Base-by-base conservation (phyloP, 129 eudicot genomes). In the Flaveria bidentis region DNA sequence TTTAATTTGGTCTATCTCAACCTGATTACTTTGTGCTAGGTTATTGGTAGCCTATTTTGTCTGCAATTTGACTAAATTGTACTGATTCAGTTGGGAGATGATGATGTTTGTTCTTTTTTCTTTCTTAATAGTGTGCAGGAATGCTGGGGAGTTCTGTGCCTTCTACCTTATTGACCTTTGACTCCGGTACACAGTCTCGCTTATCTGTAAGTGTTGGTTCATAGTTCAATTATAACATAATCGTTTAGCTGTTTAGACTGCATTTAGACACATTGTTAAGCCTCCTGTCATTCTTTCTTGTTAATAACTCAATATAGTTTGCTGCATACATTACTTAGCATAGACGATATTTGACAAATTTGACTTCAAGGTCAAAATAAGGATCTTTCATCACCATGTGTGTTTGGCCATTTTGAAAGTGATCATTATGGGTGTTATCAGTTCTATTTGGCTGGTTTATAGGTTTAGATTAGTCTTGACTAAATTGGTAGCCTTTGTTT, bases 61-160 rank as follows among this genome's bases (percentile, higher is more conserved):
- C 15, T 26, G 10, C 67, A 61, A 26, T 64, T 15, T 57, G 61
- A 58, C 39, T 5, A 5, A 33, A 33, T 4, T 4, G 51, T 80
- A 22, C 62, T 33, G 16, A 81, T 58, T 33, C 60, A 20, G 16
- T 39, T 18, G 13, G 57, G 30, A 26, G 53, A 50, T 23, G 33
- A 39, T 66, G 16, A 20, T 41, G 23, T 8, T 76, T 17, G 15
- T 64, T 78, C 1, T 30, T 53, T 67, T 44, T 9, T 10, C 9
- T 10, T 7, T 25, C 52, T 77, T 58, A 74, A 69, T 64, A 33
- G 70, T 79, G 70, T 80, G 87, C 83, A 88, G 92, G 88, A 85
- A 91, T 91, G 97, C 90, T 91, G 82, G 92, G 86, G 75, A 82
- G 80, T 46, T 78, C 83, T 18, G 80, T 83, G 78, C 83, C 84